Conservation (phyloP, 2,329 filamentous ascomycete species). For the Sporothrix phasma region DNA sequence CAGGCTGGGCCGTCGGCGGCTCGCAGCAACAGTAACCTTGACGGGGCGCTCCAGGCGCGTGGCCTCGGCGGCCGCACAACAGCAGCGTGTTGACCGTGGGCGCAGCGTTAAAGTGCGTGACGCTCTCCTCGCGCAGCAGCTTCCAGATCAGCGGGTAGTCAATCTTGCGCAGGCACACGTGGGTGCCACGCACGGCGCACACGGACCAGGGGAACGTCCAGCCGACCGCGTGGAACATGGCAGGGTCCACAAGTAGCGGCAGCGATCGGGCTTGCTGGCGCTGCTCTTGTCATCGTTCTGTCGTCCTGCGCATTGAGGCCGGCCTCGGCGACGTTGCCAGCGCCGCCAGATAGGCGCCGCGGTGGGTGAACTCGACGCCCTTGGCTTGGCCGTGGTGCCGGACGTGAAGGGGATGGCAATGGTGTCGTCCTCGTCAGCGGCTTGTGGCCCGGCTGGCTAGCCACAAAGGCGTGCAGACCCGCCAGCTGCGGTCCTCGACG, state of each 20-base stretch:
- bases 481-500: slow-evolving; percentile 38
- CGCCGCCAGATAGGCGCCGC: slow-evolving; percentile 75
- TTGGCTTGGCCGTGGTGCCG: slow-evolving; percentile 84
- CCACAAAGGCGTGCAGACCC: slow-evolving; percentile 54
- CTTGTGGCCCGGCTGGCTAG: slow-evolving; percentile 8
- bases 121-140: slow-evolving; percentile 70
- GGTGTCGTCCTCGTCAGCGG: slow-evolving; percentile 65
- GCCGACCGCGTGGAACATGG: slow-evolving; percentile 68
- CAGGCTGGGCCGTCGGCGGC: slow-evolving; percentile 74
- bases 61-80: slow-evolving; percentile 69
- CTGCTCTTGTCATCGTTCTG: not conserved
- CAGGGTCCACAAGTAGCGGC: slow-evolving; percentile 82
- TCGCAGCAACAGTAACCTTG: slow-evolving; percentile 83
- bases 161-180: slow-evolving; percentile 89
- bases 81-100: slow-evolving; percentile 94
- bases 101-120: slow-evolving; percentile 93
- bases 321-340: slow-evolving; percentile 82
- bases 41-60: slow-evolving; percentile 59
- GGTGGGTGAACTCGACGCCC: slow-evolving; percentile 84
- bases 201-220: slow-evolving; percentile 91
- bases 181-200: slow-evolving; percentile 81
- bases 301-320: slow-evolving; percentile 51
- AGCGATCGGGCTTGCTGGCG: slow-evolving; percentile 42
- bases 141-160: slow-evolving; percentile 91
- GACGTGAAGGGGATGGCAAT: slow-evolving; percentile 89